Evolutionary conservation across 345 rosid genomes (phyloP).

Genomic region (Erysimum cheiranthoides): DNA sequence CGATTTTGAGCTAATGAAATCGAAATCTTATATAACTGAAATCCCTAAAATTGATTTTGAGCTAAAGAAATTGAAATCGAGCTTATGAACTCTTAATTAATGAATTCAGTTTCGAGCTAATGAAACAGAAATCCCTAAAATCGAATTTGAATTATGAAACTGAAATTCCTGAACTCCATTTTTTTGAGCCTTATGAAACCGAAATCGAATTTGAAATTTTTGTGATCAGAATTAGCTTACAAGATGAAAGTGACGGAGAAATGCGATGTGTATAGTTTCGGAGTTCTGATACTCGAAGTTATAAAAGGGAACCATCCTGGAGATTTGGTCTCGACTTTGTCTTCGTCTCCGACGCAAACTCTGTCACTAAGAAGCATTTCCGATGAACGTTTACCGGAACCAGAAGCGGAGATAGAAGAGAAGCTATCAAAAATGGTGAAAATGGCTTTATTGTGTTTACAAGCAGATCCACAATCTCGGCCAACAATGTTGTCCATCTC

Average conservation of each 20-base stretch:
- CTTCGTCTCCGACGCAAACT: background rate
- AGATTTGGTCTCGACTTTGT: conserved; percentile 34
- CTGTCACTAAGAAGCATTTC: background rate
- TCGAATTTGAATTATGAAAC: too few relatives aligned
- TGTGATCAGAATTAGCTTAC: conserved; percentile 37
- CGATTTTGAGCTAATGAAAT: too few relatives aligned
- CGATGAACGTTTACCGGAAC: conserved; percentile 6
- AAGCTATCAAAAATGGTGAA: background rate
- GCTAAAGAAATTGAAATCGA: too few relatives aligned
- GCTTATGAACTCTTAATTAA: too few relatives aligned
- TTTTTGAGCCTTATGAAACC: too few relatives aligned
- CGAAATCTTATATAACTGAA: too few relatives aligned
- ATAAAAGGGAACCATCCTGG: conserved; percentile 42
- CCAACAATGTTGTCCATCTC: conserved; percentile 39
- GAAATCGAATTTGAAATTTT: background rate
- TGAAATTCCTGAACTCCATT: too few relatives aligned
- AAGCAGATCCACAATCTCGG: conserved; percentile 30
- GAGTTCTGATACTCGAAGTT: conserved; percentile 44
- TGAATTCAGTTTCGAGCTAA: too few relatives aligned
- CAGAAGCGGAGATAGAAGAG: background rate
- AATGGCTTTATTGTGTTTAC: conserved; percentile 22
- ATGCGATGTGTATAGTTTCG: conserved; percentile 42
- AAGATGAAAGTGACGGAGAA: conserved; percentile 29
- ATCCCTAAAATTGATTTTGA: too few relatives aligned
- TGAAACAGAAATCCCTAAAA: too few relatives aligned